Evolutionary conservation across 1,139 yeast species (phyloP), one percentile per base, ranked within the genome.

Genomic region (Hemisphaericaspora subhashii): DNA sequence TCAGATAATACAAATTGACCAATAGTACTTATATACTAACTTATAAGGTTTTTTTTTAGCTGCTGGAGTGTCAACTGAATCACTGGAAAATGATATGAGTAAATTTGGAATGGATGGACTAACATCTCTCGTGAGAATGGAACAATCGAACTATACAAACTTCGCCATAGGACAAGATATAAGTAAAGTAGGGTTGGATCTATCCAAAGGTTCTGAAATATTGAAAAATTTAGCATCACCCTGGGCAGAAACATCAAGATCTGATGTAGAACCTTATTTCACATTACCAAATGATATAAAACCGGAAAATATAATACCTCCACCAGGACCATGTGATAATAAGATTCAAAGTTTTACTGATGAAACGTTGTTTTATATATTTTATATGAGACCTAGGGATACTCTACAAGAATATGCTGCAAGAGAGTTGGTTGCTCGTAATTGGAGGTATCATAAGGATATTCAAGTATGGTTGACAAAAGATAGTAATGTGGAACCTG

Each of bases 361-460:
- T 55, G 98, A 92, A 55, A 92, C 98, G 1, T 70, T 94, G 38
- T 94, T 94, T 59, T 92, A 86, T 62, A 84, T 94, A 23, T 94
- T 94, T 60, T 94, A 94, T 64, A 86, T 95, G 53, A 88, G 84
- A 70, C 96, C 98, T 6, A 80, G 92, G 43, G 97, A 94, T 56
- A 82, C 89, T 4, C 70, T 92, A 61, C 99, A 94, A 61, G 98
- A 94, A 60, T 77, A 88, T 42, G 95, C 96, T 3, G 95, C 98
- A 1, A 74, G 92, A 43, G 98, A 92, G 60, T 75, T 94, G 53
- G 82, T 81, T 54, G 83, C 83, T 44, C 76, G 98, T 51, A 92
- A 90, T 63, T 94, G 99, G 99, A 77, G 98, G 49, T 94, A 87
- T 56, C 98, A 94, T 64, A 92, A 90, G 64, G 96, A 88, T 46